These are phyloP conservation scores for Cryptosporidium sp. DNA, from an alignment of 169 alveolate species.

Conservation along the genomic window DNA sequence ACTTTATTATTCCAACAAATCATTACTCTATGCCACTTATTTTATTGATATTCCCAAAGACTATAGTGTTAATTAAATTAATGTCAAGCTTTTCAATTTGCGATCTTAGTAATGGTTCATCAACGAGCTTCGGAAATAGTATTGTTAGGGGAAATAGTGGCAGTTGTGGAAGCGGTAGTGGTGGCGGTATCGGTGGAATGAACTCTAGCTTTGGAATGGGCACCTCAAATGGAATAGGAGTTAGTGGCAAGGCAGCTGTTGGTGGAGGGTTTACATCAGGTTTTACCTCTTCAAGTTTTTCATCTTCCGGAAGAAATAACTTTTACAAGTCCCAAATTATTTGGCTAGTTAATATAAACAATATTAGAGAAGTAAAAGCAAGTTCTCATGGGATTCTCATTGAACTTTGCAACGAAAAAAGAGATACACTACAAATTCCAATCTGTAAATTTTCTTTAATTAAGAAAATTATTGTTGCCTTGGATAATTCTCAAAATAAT, in stretches of 20 bases:
- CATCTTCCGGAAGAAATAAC: slow-evolving; percentile 7
- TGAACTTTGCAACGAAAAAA: slow-evolving; percentile 32
- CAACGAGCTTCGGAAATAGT: background rate
- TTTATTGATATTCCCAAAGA: slow-evolving; percentile 78
- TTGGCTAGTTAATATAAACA: slow-evolving; percentile 28
- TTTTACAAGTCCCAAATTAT: slow-evolving; percentile 30
- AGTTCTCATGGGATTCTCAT: slow-evolving; percentile 68
- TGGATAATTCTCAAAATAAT: slow-evolving; percentile 52
- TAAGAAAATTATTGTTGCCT: slow-evolving; percentile 25
- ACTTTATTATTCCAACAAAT: slow-evolving; percentile 79
- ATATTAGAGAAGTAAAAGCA: slow-evolving; percentile 45
- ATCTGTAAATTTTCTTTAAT: slow-evolving; percentile 40
- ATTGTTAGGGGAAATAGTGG: background rate
- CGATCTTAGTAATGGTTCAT: background rate
- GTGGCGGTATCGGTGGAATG: background rate
- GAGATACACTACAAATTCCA: slow-evolving; percentile 56
- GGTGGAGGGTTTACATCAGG: background rate
- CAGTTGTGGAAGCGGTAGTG: background rate
- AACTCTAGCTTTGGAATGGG: background rate
- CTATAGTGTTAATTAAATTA: slow-evolving; percentile 18
- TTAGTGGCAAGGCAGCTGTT: background rate
- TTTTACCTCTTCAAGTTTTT: background rate
- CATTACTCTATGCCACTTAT: slow-evolving; percentile 75
- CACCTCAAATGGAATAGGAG: background rate
- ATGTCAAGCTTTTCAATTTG: slow-evolving; percentile 47